phyloP scores from a whole-genome alignment of 495 filamentous ascomycete species.

The Lindgomyces ingoldianus region DNA sequence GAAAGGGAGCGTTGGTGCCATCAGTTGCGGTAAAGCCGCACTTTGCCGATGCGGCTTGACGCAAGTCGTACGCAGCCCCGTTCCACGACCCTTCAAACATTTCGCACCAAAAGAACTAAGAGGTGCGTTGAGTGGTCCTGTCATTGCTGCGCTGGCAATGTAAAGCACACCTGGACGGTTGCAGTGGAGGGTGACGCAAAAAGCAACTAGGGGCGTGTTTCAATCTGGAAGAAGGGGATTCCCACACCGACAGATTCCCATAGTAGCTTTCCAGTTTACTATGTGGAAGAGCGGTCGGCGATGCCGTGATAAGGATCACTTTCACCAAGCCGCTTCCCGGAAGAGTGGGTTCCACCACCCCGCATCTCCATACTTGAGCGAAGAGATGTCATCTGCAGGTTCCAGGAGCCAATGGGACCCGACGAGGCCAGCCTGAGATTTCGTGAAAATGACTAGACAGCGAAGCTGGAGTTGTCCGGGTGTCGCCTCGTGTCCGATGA shows the following conservation, averaged over 20 bases:
- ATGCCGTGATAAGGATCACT: constrained; percentile 23
- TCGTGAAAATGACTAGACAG: not conserved
- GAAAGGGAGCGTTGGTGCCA: not conserved
- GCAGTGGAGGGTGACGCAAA: constrained; percentile 5
- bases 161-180: constrained; percentile 3
- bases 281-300: constrained; percentile 28
- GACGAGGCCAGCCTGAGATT: constrained; percentile 43
- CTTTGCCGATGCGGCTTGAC: constrained; percentile 10
- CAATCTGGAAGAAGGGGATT: constrained; percentile 1
- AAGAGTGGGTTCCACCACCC: constrained; percentile 22
- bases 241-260: constrained; percentile 26
- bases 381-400: constrained; percentile 42
- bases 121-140: not conserved
- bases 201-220: not conserved
- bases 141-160: constrained; percentile 4
- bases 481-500: not conserved
- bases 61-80: not conserved
- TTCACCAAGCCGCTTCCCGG: not conserved
- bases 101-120: not conserved
- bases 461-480: constrained; percentile 17
- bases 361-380: constrained; percentile 40
- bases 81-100: not conserved
- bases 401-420: constrained; percentile 48
- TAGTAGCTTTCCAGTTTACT: not conserved
- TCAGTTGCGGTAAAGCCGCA: not conserved